Conservation (phyloP, 805 yeast genomes). For the Candida stauntonica region DNA sequence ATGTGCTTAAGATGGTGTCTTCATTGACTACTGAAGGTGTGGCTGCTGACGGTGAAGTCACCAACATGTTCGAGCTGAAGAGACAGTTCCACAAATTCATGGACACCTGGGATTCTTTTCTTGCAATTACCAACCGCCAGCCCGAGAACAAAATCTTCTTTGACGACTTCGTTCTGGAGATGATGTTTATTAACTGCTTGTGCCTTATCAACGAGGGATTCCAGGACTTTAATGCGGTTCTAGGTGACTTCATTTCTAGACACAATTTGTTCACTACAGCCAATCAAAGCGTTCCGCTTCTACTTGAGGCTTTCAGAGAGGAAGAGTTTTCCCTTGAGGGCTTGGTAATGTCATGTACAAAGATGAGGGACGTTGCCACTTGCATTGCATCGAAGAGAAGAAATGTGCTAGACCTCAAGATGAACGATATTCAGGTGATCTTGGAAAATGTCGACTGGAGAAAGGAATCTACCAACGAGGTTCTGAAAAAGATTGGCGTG, state of each 20-base stretch:
- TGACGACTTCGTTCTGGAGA: slow-evolving; percentile 16
- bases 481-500: slow-evolving; percentile 31
- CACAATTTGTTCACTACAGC: not conserved
- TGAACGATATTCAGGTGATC: slow-evolving; percentile 26
- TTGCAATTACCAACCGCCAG: not conserved
- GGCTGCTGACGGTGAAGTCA: slow-evolving; percentile 6
- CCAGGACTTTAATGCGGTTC: slow-evolving; percentile 12
- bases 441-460: slow-evolving; percentile 32
- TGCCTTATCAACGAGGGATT: slow-evolving; percentile 15
- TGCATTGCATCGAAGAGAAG: slow-evolving; percentile 6
- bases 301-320: slow-evolving; percentile 1
- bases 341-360: slow-evolving; percentile 6
- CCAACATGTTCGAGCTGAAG: slow-evolving; percentile 4
- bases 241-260: slow-evolving; percentile 6
- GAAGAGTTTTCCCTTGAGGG: not conserved
- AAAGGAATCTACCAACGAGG: slow-evolving; percentile 31
- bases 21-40: slow-evolving; percentile 6
- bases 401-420: slow-evolving; percentile 7
- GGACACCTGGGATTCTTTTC: slow-evolving; percentile 8
- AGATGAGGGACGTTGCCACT: slow-evolving; percentile 7
- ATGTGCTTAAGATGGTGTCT: slow-evolving; percentile 8
- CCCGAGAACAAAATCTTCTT: slow-evolving; percentile 7
- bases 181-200: slow-evolving; percentile 12
- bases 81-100: slow-evolving; percentile 11
- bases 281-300: not conserved